A percentile compares a stretch with the other conserved stretches of the same genome.
Evolutionary conservation across 2,329 filamentous ascomycete genomes (phyloP).

Genomic region (Colletotrichum kahawae): DNA sequence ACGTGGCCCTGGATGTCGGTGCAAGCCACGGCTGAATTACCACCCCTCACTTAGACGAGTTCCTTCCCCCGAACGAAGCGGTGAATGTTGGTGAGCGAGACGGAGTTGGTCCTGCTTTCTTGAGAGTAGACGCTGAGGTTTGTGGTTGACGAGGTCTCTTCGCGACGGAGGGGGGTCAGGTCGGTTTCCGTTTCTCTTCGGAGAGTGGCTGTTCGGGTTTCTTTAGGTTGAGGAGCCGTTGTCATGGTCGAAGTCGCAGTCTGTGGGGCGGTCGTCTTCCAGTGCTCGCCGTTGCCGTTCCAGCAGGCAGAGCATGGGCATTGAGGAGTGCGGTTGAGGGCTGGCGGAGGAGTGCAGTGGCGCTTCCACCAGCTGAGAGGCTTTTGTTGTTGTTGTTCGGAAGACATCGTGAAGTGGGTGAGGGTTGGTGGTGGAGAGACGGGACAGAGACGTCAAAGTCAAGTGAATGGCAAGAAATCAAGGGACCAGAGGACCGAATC

Average conservation of each 20-base stretch:
- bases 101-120: constrained; percentile 7
- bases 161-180: constrained; percentile 6
- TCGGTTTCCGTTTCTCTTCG: constrained; percentile 14
- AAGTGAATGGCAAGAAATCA: background rate
- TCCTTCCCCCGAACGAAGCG: constrained; percentile 9
- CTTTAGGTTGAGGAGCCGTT: background rate
- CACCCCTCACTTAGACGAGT: constrained; percentile 8
- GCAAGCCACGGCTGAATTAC: background rate
- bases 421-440: background rate
- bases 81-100: constrained; percentile 7
- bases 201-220: background rate
- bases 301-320: constrained; percentile 43
- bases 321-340: constrained; percentile 35
- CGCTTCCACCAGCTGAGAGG: constrained; percentile 43
- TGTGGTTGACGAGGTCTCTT: constrained; percentile 5
- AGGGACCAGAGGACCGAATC: background rate
- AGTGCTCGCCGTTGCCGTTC: constrained; percentile 21
- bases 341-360: constrained; percentile 44
- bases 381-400: constrained; percentile 21
- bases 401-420: constrained; percentile 3
- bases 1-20: background rate
- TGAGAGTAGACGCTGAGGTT: constrained; percentile 7
- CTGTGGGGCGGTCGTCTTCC: constrained; percentile 10
- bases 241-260: background rate
- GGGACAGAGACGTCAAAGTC: background rate